phyloP scores from a whole-genome alignment of 1,284 basidiomycete genomes.

The Ustilago curta region DNA sequence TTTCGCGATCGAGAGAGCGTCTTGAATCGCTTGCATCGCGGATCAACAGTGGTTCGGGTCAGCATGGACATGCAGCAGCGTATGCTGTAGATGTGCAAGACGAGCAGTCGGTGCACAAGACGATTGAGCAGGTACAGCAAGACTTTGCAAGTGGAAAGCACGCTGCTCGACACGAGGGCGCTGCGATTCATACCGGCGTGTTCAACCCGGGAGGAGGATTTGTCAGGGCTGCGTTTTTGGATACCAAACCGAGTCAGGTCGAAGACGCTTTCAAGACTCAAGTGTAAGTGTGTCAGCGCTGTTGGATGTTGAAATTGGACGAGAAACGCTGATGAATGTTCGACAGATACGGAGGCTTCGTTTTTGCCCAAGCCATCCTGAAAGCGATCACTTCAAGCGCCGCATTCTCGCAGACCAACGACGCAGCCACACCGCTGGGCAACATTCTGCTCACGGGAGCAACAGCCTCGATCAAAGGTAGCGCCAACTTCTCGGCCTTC shows the following conservation, averaged over 20 bases:
- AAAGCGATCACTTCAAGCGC: constrained; percentile 36
- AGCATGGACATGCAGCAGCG: constrained; percentile 27
- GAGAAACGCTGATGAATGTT: not conserved
- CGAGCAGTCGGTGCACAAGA: constrained; percentile 26
- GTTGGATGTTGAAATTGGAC: too few species aligned
- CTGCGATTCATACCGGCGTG: constrained; percentile 41
- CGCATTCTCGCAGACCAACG: constrained; percentile 7
- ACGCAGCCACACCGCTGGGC: constrained; percentile 19
- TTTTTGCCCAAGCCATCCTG: constrained; percentile 44
- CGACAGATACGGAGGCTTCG: constrained; percentile 35
- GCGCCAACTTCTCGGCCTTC: constrained; percentile 46
- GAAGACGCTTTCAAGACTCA: constrained; percentile 47
- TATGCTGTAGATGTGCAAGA: constrained; percentile 43
- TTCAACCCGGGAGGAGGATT: constrained; percentile 52
- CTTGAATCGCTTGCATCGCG: constrained; percentile 40
- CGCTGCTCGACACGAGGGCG: constrained; percentile 30
- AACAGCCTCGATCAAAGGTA: constrained; percentile 52
- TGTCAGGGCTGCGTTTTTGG: constrained; percentile 27
- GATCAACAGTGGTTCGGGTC: constrained; percentile 24
- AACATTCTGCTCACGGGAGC: constrained; percentile 48
- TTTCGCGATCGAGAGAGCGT: constrained; percentile 37
- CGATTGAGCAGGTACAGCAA: constrained; percentile 29
- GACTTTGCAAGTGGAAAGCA: constrained; percentile 33
- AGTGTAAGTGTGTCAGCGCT: constrained; percentile 19
- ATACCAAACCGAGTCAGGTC: constrained; percentile 43